A percentile compares a stretch with the other conserved stretches of the same genome.
Evolutionary conservation across 495 filamentous ascomycete genomes (phyloP).

Genomic region (Aspergillus wentii): DNA sequence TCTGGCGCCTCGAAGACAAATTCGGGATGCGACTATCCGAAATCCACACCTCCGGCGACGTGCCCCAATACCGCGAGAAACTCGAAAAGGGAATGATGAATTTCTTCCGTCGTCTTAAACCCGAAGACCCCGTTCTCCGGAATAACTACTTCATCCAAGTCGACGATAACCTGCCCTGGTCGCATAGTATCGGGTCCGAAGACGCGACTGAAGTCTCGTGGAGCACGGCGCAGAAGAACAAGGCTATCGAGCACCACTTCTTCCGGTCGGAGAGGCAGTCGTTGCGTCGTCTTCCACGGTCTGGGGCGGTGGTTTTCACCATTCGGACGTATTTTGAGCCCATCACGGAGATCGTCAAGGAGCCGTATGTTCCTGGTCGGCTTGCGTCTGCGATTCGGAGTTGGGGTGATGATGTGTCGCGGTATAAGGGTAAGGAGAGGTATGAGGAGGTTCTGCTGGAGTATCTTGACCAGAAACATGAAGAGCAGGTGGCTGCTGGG

Average conservation of each 20-base stretch:
- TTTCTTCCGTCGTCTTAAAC: constrained; percentile 64
- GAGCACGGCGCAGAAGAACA: constrained; percentile 73
- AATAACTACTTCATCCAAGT: constrained; percentile 79
- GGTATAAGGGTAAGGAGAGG: constrained; percentile 79
- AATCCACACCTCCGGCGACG: constrained; percentile 79
- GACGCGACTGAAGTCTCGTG: constrained; percentile 62
- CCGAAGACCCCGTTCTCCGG: constrained; percentile 60
- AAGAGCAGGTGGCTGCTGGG: constrained; percentile 66
- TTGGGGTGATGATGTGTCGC: constrained; percentile 80
- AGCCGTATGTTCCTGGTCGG: constrained; percentile 66
- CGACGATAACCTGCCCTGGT: constrained; percentile 69
- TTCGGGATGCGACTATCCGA: constrained; percentile 77
- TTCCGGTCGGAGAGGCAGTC: constrained; percentile 80
- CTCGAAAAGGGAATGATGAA: constrained; percentile 81
- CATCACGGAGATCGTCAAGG: constrained; percentile 57
- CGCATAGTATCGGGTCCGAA: constrained; percentile 68
- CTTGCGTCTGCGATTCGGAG: constrained; percentile 71
- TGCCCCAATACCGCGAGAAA: constrained; percentile 73
- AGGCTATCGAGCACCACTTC: constrained; percentile 67
- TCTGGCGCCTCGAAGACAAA: constrained; percentile 85
- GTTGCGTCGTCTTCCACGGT: constrained; percentile 64
- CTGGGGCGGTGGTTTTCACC: constrained; percentile 75
- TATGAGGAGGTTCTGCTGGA: constrained; percentile 77
- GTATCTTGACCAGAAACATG: constrained; percentile 75
- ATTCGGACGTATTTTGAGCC: constrained; percentile 78